Evolutionary conservation across 495 filamentous ascomycete genomes (phyloP), one percentile per base, ranked within the genome.

Genomic region (Sabuloglossum arenarium): DNA sequence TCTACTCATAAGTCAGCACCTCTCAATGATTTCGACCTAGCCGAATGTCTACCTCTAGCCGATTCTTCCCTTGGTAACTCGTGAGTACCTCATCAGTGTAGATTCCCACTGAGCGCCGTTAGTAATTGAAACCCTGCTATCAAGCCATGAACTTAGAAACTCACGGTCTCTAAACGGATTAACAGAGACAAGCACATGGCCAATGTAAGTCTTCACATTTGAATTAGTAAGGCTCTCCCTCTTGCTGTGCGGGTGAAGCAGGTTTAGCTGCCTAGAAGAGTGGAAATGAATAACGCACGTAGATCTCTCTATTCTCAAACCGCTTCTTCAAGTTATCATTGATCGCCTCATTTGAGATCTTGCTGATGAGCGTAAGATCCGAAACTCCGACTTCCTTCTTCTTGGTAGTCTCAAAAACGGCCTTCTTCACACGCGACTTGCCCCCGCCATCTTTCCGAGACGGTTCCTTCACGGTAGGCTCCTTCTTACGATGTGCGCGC

Each of bases 331-430:
- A 65, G 68, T 99, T 99, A 56, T 96, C 90, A 70, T 99, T 99
- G 73, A 99, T 99, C 19, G 89, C 88, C 67, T 99, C 93, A 66
- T 97, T 95, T 58, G 88, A 91, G 59, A 99, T 91, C 71, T 97
- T 96, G 71, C 87, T 94, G 62, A 99, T 84, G 59, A 99, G 74
- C 5, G 93, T 99, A 61, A 99, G 76, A 75, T 99, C 93, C 21
- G 93, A 95, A 28, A 99, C 90, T 56, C 93, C 93, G 60, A 97
- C 90, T 69, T 97, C 88, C 79, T 95, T 97, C 80, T 96, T 97
- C 78, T 95, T 96, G 54, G 80, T 85, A 24, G 78, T 88, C 69
- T 99, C 93, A 69, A 90, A 99, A 24, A 82, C 82, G 51, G 93
- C 93, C 72, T 96, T 97, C 70, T 88, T 90, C 60, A 93, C 84